Conservation (phyloP, 176 grass and related monocot species). For the Musa beccarii region DNA sequence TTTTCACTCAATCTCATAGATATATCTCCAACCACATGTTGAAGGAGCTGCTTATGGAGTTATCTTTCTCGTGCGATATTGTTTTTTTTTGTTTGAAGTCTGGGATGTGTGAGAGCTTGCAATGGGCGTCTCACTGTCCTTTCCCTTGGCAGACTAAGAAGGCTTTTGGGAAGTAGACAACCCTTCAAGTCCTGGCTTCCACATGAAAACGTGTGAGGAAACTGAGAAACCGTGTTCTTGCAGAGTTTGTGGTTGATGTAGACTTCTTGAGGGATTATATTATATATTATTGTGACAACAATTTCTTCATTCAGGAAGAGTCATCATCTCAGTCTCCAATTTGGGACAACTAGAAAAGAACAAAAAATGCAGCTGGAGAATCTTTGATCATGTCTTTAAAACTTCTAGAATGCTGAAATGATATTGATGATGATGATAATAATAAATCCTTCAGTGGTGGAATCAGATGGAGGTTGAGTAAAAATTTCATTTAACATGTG, state of each 20-base stretch:
- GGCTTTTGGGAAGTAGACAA: background rate
- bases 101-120: background rate
- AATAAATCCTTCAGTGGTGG: no score
- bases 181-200: background rate
- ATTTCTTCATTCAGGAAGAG: background rate
- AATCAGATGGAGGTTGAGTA: no score
- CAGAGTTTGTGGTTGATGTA: background rate
- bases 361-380: background rate
- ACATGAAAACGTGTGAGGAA: slow-evolving; percentile 2
- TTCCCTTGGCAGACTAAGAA: background rate
- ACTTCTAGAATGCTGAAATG: no score
- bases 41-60: no score
- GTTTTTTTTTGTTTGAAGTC: no score
- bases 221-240: background rate
- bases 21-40: no score
- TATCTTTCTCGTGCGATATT: no score
- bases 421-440: no score
- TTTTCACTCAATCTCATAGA: background rate
- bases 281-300: background rate
- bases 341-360: background rate
- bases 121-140: background rate
- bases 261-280: background rate
- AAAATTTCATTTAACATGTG: background rate
- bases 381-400: no score
- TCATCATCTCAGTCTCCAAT: background rate